phyloP scores from a whole-genome alignment of 257 asterid genomes.

The Fraxinus excelsior region DNA sequence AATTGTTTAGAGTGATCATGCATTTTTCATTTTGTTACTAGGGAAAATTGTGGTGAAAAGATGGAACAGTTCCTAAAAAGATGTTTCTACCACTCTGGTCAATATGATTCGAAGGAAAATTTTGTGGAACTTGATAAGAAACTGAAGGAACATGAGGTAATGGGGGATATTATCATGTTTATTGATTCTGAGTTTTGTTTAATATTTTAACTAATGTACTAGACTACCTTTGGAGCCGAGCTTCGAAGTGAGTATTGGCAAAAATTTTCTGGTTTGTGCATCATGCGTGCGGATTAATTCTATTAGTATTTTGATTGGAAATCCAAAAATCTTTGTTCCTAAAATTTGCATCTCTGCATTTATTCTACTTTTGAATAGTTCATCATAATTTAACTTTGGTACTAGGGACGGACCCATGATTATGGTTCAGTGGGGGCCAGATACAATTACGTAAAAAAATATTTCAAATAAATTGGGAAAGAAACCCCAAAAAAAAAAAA shows the following conservation, averaged over 20 bases:
- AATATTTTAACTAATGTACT: background rate
- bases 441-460: too few species aligned
- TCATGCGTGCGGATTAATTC: background rate
- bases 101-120: conserved; percentile 74
- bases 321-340: too few species aligned
- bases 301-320: too few species aligned
- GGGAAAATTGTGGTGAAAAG: conserved; percentile 94
- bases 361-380: too few species aligned
- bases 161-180: background rate
- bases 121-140: conserved; percentile 73
- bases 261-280: background rate
- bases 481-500: too few species aligned
- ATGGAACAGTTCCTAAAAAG: conserved; percentile 85
- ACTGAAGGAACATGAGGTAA: conserved; percentile 89
- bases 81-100: conserved; percentile 92
- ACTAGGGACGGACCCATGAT: too few species aligned
- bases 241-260: background rate
- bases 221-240: background rate
- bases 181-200: background rate
- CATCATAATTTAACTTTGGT: too few species aligned
- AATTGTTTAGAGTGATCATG: background rate
- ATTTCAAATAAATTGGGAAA: too few species aligned
- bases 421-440: too few species aligned
- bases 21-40: conserved; percentile 29
- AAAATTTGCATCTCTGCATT: too few species aligned